Evolutionary conservation across 768 basidiomycete genomes (phyloP).

Genomic region (Trametes sanguinea): DNA sequence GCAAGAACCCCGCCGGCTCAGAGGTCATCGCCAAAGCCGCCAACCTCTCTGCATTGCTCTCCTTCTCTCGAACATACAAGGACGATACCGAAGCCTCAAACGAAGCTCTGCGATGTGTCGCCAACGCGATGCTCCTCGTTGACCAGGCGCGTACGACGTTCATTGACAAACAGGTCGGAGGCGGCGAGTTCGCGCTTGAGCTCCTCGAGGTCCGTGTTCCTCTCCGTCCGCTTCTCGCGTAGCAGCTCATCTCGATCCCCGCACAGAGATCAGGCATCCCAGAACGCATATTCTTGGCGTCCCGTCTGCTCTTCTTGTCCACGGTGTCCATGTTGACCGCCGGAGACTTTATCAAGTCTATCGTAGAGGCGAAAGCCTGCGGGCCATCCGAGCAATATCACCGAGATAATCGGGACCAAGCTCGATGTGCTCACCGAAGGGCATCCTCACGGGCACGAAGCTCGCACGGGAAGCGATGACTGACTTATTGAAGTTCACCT

Average conservation of each 20-base stretch:
- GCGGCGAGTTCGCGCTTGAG: constrained; percentile 56
- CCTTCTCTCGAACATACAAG: constrained; percentile 53
- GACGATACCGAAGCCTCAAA: constrained; percentile 59
- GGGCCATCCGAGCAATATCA: constrained; percentile 48
- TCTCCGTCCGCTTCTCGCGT: constrained; percentile 5
- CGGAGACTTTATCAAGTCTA: constrained; percentile 47
- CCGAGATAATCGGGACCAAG: constrained; percentile 63
- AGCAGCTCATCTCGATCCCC: constrained; percentile 7
- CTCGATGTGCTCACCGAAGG: constrained; percentile 56
- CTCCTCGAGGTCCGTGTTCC: constrained; percentile 57
- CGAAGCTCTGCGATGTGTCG: constrained; percentile 75
- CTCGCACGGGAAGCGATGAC: constrained; percentile 72
- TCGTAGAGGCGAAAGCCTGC: constrained; percentile 67
- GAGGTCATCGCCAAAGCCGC: constrained; percentile 52
- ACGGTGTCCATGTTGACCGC: constrained; percentile 57
- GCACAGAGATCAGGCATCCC: constrained; percentile 60
- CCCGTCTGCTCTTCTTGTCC: constrained; percentile 74
- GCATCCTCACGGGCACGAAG: constrained; percentile 51
- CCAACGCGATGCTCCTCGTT: constrained; percentile 76
- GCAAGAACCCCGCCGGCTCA: constrained; percentile 70
- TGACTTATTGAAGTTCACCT: constrained; percentile 83
- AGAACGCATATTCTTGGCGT: constrained; percentile 72
- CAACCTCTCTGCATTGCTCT: constrained; percentile 60
- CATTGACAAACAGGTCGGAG: constrained; percentile 58
- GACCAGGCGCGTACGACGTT: constrained; percentile 62